Evolutionary conservation across 148 eudicot genomes (phyloP).

Genomic region (Dysphania ambrosioides): DNA sequence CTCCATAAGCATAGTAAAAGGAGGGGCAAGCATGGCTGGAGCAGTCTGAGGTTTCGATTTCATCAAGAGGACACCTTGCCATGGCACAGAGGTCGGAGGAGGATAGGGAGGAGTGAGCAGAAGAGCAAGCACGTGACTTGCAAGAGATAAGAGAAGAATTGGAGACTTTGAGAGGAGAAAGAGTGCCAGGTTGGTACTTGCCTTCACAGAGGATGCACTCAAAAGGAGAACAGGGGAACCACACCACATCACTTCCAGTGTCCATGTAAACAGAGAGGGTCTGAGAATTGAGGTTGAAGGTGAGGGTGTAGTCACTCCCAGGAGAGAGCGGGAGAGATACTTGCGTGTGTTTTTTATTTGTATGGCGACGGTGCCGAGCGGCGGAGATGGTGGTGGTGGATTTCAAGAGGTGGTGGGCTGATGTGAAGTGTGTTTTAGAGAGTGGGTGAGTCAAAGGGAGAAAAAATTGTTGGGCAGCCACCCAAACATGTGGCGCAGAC

Average conservation of each 20-base stretch:
- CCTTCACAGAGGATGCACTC: slow-evolving; percentile 82
- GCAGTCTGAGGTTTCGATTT: slow-evolving; percentile 63
- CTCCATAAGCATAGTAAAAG: slow-evolving; percentile 83
- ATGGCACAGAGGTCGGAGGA: slow-evolving; percentile 85
- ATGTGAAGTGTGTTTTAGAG: slow-evolving; percentile 41
- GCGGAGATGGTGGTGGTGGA: slow-evolving; percentile 56
- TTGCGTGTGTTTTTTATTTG: slow-evolving; percentile 23
- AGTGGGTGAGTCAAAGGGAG: slow-evolving; percentile 62
- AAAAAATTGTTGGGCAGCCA: slow-evolving; percentile 11
- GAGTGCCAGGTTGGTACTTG: slow-evolving; percentile 41
- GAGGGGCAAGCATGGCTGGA: slow-evolving; percentile 48
- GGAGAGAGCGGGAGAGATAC: slow-evolving; percentile 83
- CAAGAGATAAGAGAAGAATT: slow-evolving; percentile 45
- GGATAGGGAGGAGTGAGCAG: slow-evolving; percentile 57
- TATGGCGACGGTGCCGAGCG: slow-evolving; percentile 45
- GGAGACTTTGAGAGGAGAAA: slow-evolving; percentile 51
- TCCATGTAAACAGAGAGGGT: slow-evolving; percentile 77
- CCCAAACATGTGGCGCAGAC: background rate
- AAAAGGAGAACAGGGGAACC: slow-evolving; percentile 87
- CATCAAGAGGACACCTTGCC: slow-evolving; percentile 65
- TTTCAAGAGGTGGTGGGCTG: slow-evolving; percentile 69
- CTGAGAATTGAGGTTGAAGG: slow-evolving; percentile 56
- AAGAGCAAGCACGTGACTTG: slow-evolving; percentile 70
- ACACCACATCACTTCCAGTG: slow-evolving; percentile 88
- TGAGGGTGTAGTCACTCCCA: slow-evolving; percentile 75